phyloP scores from a whole-genome alignment of 2,329 filamentous ascomycete species.

The Fusarium tupiense region DNA sequence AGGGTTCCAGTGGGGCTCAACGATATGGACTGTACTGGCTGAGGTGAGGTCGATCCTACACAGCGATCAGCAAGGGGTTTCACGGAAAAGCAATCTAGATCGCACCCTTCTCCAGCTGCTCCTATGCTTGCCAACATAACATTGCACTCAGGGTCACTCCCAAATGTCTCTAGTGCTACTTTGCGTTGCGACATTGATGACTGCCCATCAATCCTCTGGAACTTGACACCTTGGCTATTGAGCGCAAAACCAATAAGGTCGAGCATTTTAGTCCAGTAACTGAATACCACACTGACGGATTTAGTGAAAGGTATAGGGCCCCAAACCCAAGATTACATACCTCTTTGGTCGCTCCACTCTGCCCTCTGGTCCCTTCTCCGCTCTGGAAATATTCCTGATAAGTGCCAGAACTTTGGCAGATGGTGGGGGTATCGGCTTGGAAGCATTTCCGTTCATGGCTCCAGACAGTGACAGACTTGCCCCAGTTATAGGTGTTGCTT shows the following conservation, averaged over 20 bases:
- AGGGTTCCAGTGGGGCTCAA: neutral
- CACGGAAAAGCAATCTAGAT: too few relatives aligned
- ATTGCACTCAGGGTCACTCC: neutral
- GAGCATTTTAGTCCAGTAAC: neutral
- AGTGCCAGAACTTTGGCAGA: neutral
- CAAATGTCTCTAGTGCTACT: neutral
- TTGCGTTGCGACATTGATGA: neutral
- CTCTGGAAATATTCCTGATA: neutral
- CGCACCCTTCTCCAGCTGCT: neutral
- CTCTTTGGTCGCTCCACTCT: neutral
- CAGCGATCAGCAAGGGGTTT: neutral
- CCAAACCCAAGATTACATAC: neutral
- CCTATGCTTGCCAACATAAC: constrained; percentile 1
- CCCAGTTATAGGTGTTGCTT: neutral
- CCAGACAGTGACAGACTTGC: neutral
- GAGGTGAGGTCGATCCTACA: neutral
- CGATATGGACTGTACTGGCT: neutral
- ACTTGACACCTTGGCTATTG: neutral
- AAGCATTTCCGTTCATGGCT: neutral
- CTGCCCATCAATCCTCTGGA: neutral
- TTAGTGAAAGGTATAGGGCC: neutral
- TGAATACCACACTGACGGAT: neutral
- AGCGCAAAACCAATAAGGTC: neutral
- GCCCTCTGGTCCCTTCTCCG: neutral
- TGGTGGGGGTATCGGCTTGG: neutral